These are phyloP conservation scores for Alternaria longipes DNA, from an alignment of 2,329 filamentous ascomycete species.

Conservation along the genomic window DNA sequence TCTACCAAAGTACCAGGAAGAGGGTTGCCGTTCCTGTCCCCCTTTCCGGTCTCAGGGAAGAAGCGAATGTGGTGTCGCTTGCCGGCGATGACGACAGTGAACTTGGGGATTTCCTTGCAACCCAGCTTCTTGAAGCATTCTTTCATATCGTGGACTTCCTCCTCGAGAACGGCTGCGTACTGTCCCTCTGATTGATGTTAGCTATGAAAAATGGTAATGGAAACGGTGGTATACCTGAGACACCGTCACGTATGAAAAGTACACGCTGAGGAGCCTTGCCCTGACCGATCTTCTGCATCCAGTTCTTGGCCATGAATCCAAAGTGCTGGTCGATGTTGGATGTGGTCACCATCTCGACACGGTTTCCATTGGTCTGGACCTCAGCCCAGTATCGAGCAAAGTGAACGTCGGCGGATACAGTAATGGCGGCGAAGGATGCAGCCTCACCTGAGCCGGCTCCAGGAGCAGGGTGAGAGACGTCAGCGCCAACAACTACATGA, in stretches of 20 bases:
- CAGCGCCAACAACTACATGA: conserved; percentile 76
- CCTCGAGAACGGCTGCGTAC: conserved; percentile 78
- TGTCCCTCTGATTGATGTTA: conserved; percentile 56
- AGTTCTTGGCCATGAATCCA: conserved; percentile 68
- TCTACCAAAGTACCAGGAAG: conserved; percentile 89
- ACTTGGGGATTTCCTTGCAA: conserved; percentile 63
- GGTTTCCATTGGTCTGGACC: conserved; percentile 83
- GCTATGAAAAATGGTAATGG: background rate
- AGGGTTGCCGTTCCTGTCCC: conserved; percentile 81
- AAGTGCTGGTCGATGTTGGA: conserved; percentile 74
- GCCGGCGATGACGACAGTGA: conserved; percentile 87
- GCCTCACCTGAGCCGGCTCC: conserved; percentile 58
- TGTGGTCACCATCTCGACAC: conserved; percentile 78
- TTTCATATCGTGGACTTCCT: conserved; percentile 80
- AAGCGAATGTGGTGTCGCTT: conserved; percentile 93
- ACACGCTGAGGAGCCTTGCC: conserved; percentile 74
- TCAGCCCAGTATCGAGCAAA: conserved; percentile 78
- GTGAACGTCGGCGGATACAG: conserved; percentile 78
- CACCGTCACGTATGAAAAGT: conserved; percentile 93
- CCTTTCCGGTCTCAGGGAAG: conserved; percentile 73
- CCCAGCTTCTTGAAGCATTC: conserved; percentile 59
- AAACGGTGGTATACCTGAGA: conserved; percentile 58
- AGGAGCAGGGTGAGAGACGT: conserved; percentile 85
- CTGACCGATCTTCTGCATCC: conserved; percentile 65
- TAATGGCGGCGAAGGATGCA: conserved; percentile 84